phyloP scores from a whole-genome alignment of 1,284 basidiomycete genomes.

The Fomitopsis pinicola region DNA sequence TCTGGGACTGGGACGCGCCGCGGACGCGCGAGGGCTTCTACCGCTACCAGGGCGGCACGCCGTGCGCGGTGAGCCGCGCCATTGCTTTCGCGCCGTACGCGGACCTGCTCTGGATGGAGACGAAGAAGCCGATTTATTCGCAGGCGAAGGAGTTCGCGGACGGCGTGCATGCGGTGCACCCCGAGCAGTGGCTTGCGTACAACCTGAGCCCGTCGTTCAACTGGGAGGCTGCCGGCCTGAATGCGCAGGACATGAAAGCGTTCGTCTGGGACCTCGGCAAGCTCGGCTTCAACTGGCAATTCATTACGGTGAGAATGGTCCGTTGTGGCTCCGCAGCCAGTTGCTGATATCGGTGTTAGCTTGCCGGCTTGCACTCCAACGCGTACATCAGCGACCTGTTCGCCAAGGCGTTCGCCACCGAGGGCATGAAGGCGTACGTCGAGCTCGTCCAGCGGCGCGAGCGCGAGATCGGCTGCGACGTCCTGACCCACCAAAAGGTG shows the following conservation, averaged over 20 bases:
- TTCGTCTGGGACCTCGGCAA: constrained; percentile 94
- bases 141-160: constrained; percentile 93
- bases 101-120: constrained; percentile 97
- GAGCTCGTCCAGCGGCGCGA: constrained; percentile 84
- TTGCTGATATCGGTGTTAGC: constrained; percentile 39
- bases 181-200: constrained; percentile 92
- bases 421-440: constrained; percentile 92
- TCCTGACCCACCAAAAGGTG: constrained; percentile 86
- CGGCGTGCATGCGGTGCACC: constrained; percentile 79
- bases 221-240: constrained; percentile 89
- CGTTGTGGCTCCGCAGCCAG: background rate
- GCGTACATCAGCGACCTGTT: constrained; percentile 96
- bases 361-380: constrained; percentile 95
- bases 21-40: constrained; percentile 95
- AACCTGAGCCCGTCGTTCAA: constrained; percentile 94
- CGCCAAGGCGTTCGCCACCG: constrained; percentile 82
- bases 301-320: constrained; percentile 77
- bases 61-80: constrained; percentile 90
- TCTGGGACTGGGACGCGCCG: constrained; percentile 94
- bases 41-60: constrained; percentile 95
- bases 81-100: constrained; percentile 93
- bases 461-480: constrained; percentile 86
- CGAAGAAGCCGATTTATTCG: constrained; percentile 90
- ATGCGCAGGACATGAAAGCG: constrained; percentile 80
- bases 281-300: constrained; percentile 96